Evolutionary conservation across 371 early-diverging fungal species (phyloP), one percentile per base, ranked within the genome.

Genomic region (Lichtheimia corymbifera): DNA sequence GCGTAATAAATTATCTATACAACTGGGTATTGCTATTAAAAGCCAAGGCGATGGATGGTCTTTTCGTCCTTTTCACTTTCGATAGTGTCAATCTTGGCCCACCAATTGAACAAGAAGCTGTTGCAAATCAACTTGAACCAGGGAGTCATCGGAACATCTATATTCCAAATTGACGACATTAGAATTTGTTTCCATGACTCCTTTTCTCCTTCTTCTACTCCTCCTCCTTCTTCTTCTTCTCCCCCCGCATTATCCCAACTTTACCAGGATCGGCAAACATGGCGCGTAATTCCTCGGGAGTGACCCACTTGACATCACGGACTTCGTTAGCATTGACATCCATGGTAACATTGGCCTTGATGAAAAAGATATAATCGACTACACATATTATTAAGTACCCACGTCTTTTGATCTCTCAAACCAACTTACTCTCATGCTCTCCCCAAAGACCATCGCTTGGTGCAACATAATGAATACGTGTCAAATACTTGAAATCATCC

Each of bases 391-490:
- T 6, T 45, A 5, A 45, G 45, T 18, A 18, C 5, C 18, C 45
- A 4, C 5, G 1, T 11, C 18, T 45, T 45, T 35, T 9, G 35
- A 6, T 43, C 30, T n/a, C 43, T 56, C 72, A 43, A 55, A 75
- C 77, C 58, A 24, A 73, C 80, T 68, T 80, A 91, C 92, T 74
- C 76, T 96, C 97, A 69, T 97, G 96, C 78, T 98, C 98, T 22
- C 97, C 97, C 98, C 98, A 98, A 58, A 88, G 60, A n/a, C 92
- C 96, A 70, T 96, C 93, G 25, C 93, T 93, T 2, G 93, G 91
- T 9, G 98, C 96, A 67, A 92, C 63, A 75, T 98, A 98, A 70
- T 96, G 97, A 53, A 98, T 96, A 54, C 94, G 79, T 5, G 97
- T 97, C 69, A 98, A 76, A 74, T 87, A 97, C 64, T 89, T 73